These are phyloP conservation scores for Phaeosphaeria sp. DNA, from an alignment of 2,329 filamentous ascomycete species.

Conservation along the genomic window DNA sequence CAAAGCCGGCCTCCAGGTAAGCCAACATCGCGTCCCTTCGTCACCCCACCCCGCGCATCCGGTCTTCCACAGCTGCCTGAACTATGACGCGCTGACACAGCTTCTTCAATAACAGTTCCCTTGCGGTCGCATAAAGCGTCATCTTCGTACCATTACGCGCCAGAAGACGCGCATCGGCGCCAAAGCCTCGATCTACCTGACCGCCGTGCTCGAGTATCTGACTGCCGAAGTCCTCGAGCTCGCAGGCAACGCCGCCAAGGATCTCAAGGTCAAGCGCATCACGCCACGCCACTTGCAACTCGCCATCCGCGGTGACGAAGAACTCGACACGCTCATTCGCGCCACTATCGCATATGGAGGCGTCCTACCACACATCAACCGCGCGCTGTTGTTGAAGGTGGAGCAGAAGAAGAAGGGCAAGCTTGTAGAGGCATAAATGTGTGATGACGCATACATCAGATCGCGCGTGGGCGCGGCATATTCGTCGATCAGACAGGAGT, in stretches of 20 bases:
- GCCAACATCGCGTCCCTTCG: slow-evolving; percentile 48
- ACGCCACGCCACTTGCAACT: slow-evolving; percentile 97
- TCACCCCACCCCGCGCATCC: slow-evolving; percentile 28
- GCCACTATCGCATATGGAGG: slow-evolving; percentile 98
- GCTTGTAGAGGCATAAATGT: slow-evolving; percentile 41
- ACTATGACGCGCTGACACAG: slow-evolving; percentile 33
- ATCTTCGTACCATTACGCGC: slow-evolving; percentile 98
- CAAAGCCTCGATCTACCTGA: slow-evolving; percentile 98
- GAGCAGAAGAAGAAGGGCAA: slow-evolving; percentile 98
- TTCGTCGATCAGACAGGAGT: slow-evolving; percentile 5
- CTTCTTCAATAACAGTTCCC: slow-evolving; percentile 73
- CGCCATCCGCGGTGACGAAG: slow-evolving; percentile 97
- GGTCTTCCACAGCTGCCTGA: slow-evolving; percentile 12
- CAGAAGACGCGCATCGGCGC: slow-evolving; percentile 99
- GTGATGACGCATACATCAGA: slow-evolving; percentile 6
- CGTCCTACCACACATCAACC: slow-evolving; percentile 98
- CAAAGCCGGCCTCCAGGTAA: slow-evolving; percentile 93
- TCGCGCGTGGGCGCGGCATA: background rate
- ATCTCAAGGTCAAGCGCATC: slow-evolving; percentile 99
- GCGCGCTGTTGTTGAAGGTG: slow-evolving; percentile 91
- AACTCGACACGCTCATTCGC: slow-evolving; percentile 95
- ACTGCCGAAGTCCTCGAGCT: slow-evolving; percentile 98
- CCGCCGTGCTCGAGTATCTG: slow-evolving; percentile 96
- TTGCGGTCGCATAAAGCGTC: slow-evolving; percentile 99
- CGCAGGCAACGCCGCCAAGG: slow-evolving; percentile 97